These are phyloP conservation scores for Aspergillus hancockii DNA, from an alignment of 495 filamentous ascomycete species.

Conservation along the genomic window DNA sequence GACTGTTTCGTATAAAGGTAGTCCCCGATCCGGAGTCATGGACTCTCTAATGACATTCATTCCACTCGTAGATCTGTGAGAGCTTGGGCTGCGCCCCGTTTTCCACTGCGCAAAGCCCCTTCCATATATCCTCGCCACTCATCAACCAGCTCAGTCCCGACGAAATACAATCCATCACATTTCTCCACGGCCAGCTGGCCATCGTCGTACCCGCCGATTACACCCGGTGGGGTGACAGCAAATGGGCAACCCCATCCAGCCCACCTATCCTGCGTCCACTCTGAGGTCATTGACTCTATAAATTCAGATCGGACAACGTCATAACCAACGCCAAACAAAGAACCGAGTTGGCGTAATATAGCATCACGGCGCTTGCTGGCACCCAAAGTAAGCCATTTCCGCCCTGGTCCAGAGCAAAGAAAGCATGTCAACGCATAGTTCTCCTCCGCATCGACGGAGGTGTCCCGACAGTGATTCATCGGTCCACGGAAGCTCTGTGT, in stretches of 20 bases:
- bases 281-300: constrained; percentile 24
- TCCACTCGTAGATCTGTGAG: too few species aligned
- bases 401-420: constrained; percentile 30
- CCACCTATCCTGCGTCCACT: constrained; percentile 29
- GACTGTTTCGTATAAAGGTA: too few species aligned
- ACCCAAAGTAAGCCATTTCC: constrained; percentile 28
- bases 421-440: constrained; percentile 46
- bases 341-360: constrained; percentile 14
- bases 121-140: constrained; percentile 53
- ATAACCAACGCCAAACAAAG: constrained; percentile 10
- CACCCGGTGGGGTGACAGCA: not conserved
- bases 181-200: not conserved
- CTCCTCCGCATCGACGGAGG: constrained; percentile 26
- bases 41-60: too few species aligned
- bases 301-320: constrained; percentile 7
- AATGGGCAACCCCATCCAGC: not conserved
- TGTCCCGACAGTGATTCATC: constrained; percentile 37
- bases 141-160: constrained; percentile 41
- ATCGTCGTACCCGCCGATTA: not conserved
- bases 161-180: constrained; percentile 36
- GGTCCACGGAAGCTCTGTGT: constrained; percentile 30
- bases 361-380: constrained; percentile 13
- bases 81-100: constrained; percentile 27
- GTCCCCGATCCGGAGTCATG: too few species aligned
- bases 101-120: constrained; percentile 39